These are phyloP conservation scores for Fraxinus xanthoxyloides DNA, from an alignment of 305 asterid species.

Conservation along the genomic window DNA sequence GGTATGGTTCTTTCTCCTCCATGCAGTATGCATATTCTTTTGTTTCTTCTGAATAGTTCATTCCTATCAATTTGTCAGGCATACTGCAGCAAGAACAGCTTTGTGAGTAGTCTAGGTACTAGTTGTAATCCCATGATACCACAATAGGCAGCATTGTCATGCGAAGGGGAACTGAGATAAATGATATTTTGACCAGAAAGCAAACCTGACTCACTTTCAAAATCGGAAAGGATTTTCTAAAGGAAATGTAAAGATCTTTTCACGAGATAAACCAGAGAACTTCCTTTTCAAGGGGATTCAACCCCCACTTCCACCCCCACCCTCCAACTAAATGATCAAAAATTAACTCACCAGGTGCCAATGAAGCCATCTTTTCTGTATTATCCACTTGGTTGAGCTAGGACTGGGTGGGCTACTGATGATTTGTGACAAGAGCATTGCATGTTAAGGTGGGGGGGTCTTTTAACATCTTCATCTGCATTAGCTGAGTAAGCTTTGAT, in stretches of 20 bases:
- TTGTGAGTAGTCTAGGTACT: not conserved
- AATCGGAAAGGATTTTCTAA: not conserved
- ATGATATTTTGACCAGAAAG: slow-evolving; percentile 5
- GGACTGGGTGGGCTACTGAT: not conserved
- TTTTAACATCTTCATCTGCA: not conserved
- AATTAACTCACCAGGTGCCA: not conserved
- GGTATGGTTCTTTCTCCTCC: slow-evolving; percentile 44
- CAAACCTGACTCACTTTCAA: not conserved
- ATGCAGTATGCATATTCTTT: slow-evolving; percentile 14
- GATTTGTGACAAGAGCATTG: not conserved
- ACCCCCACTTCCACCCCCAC: not conserved
- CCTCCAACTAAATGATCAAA: not conserved
- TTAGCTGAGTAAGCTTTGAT: not conserved
- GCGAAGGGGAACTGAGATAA: not conserved
- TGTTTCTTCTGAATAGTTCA: not conserved
- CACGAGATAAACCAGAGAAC: not conserved
- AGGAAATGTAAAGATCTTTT: not conserved
- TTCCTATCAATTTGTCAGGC: not conserved
- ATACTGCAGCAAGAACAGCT: not conserved
- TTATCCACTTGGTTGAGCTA: not conserved
- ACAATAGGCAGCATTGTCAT: not conserved
- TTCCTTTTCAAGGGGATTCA: not conserved
- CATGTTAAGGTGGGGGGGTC: not conserved
- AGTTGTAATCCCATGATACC: not conserved
- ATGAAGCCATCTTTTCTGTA: not conserved